Percentiles rank a stretch among this genome's conserved stretches.
These are phyloP conservation scores for Xylaria longipes DNA, from an alignment of 495 filamentous ascomycete genomes.

Conservation along the genomic window DNA sequence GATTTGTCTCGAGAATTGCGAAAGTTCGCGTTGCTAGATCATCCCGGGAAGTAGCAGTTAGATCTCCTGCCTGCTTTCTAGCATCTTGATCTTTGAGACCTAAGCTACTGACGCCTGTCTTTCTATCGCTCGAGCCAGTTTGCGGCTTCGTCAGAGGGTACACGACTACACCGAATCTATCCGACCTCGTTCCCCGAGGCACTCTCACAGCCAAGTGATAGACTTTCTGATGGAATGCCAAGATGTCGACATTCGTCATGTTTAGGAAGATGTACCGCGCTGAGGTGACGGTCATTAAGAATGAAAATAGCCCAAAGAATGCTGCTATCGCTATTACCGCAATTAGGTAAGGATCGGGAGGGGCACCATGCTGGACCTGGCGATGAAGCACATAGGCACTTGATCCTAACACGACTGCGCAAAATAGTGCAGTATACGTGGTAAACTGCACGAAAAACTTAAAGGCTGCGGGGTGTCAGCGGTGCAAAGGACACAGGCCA, in stretches of 20 bases:
- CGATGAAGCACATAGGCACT: constrained; percentile 42
- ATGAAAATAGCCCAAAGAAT: constrained; percentile 78
- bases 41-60: constrained; percentile 42
- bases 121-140: constrained; percentile 26
- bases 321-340: constrained; percentile 50
- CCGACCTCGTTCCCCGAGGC: constrained; percentile 54
- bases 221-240: constrained; percentile 65
- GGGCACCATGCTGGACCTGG: constrained; percentile 30
- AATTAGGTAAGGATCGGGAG: constrained; percentile 47
- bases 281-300: constrained; percentile 74
- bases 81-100: constrained; percentile 2
- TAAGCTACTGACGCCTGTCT: not conserved
- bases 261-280: constrained; percentile 72
- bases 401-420: constrained; percentile 63
- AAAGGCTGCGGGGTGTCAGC: constrained; percentile 55
- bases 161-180: constrained; percentile 46
- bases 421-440: constrained; percentile 72
- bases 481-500: constrained; percentile 1
- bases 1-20: constrained; percentile 73
- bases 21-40: constrained; percentile 66
- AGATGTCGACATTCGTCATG: constrained; percentile 81
- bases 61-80: constrained; percentile 1
- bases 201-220: constrained; percentile 81
- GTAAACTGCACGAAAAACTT: constrained; percentile 93
- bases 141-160: constrained; percentile 44